Percentiles rank a stretch among this genome's conserved stretches.
phyloP scores from a whole-genome alignment of 495 filamentous ascomycete genomes.

The Tricharina praecox region DNA sequence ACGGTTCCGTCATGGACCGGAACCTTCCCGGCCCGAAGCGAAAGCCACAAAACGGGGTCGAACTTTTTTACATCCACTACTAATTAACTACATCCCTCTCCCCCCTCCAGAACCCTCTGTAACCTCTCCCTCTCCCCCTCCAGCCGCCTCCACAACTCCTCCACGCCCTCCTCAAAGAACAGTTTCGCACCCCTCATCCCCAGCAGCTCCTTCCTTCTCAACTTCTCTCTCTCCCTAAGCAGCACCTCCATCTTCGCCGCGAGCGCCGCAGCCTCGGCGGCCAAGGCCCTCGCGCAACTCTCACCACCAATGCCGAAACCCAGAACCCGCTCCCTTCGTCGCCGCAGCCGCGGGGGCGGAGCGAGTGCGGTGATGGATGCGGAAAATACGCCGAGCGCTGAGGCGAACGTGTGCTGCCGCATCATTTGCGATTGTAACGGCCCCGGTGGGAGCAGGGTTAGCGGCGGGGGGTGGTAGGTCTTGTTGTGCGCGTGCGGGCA shows the following conservation, averaged over 20 bases:
- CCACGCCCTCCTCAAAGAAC: background rate
- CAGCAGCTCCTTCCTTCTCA: background rate
- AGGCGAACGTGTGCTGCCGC: no score
- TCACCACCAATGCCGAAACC: background rate
- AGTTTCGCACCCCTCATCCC: background rate
- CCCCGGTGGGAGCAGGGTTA: no score
- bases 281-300: background rate
- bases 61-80: no score
- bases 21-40: no score
- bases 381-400: no score
- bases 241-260: background rate
- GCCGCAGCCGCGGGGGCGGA: background rate
- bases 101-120: no score
- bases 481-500: no score
- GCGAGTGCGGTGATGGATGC: no score
- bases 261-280: background rate
- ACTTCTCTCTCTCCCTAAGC: background rate
- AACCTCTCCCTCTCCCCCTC: background rate
- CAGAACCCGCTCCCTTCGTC: background rate
- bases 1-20: background rate
- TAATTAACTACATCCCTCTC: no score
- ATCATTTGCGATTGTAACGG: no score
- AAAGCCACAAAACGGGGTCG: no score
- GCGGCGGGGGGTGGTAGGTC: no score
- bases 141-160: background rate